Conservation (phyloP, 345 rosid species). For the Mallotus nudiflorus region DNA sequence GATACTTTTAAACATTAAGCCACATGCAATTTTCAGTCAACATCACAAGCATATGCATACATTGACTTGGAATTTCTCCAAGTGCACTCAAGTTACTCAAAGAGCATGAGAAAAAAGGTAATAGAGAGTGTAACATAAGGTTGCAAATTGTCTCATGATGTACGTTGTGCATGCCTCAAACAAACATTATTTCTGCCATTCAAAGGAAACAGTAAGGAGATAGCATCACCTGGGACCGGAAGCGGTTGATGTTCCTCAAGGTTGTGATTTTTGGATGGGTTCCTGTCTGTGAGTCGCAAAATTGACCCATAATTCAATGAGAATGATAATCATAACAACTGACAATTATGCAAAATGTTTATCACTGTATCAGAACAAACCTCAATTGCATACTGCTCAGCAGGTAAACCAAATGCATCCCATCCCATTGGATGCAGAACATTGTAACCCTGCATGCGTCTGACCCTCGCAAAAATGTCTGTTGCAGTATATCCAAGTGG, state of each 20-base stretch:
- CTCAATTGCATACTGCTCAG: constrained; percentile 96
- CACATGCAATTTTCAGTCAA: too few relatives aligned
- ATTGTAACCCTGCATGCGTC: constrained; percentile 92
- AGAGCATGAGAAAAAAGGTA: neutral
- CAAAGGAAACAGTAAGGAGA: constrained; percentile 8
- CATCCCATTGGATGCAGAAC: constrained; percentile 97
- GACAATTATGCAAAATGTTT: constrained; percentile 1
- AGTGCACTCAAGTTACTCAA: neutral
- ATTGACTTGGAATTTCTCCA: too few relatives aligned
- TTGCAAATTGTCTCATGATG: neutral
- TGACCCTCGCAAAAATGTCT: constrained; percentile 80
- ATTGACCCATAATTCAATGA: constrained; percentile 13
- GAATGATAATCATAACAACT: constrained; percentile 7
- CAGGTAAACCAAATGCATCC: constrained; percentile 99
- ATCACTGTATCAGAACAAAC: constrained; percentile 33
- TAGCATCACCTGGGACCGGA: constrained; percentile 68
- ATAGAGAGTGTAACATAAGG: neutral
- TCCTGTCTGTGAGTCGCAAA: constrained; percentile 64
- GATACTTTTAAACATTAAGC: neutral
- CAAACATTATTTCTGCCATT: neutral
- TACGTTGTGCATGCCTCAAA: neutral
- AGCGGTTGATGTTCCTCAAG: constrained; percentile 74
- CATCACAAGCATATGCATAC: too few relatives aligned
- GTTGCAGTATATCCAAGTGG: constrained; percentile 96
- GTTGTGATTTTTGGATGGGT: constrained; percentile 91